Evolutionary conservation across 225 moss, liverwort and hornwort species (phyloP).

Genomic region (Climacium dendroides): DNA sequence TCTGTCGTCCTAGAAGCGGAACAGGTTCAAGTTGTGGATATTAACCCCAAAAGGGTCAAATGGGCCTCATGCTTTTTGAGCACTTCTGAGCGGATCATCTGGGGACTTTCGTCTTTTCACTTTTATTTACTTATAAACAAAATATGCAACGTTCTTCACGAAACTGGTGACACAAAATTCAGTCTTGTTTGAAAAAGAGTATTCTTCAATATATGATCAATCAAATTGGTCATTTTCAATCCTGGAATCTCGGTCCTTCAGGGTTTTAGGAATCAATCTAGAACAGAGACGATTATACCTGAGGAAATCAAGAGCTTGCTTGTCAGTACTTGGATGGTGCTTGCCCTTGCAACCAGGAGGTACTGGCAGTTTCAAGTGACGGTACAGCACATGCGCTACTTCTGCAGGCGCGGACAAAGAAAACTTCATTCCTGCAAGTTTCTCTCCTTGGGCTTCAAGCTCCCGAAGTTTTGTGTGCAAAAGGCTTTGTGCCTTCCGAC

Average conservation of each 20-base stretch:
- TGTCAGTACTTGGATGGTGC: slow-evolving; percentile 93
- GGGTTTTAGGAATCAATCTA: neutral
- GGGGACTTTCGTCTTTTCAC: neutral
- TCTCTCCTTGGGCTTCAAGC: slow-evolving; percentile 60
- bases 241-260: neutral
- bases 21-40: neutral
- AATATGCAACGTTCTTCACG: neutral
- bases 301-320: slow-evolving; percentile 74
- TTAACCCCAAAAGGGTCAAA: neutral
- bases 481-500: slow-evolving; percentile 47
- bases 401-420: slow-evolving; percentile 76
- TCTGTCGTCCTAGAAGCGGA: neutral
- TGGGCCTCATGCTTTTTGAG: neutral
- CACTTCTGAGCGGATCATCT: neutral
- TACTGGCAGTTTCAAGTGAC: slow-evolving; percentile 78
- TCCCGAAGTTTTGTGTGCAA: slow-evolving; percentile 41
- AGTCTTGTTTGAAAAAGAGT: neutral
- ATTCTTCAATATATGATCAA: neutral
- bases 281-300: slow-evolving; percentile 24
- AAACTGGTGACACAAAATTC: neutral
- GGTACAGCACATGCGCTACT: slow-evolving; percentile 81
- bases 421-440: slow-evolving; percentile 73
- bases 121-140: neutral
- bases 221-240: neutral
- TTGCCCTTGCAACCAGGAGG: slow-evolving; percentile 90